phyloP scores from a whole-genome alignment of 225 moss, liverwort and hornwort genomes.

The Pleurozium schreberi region DNA sequence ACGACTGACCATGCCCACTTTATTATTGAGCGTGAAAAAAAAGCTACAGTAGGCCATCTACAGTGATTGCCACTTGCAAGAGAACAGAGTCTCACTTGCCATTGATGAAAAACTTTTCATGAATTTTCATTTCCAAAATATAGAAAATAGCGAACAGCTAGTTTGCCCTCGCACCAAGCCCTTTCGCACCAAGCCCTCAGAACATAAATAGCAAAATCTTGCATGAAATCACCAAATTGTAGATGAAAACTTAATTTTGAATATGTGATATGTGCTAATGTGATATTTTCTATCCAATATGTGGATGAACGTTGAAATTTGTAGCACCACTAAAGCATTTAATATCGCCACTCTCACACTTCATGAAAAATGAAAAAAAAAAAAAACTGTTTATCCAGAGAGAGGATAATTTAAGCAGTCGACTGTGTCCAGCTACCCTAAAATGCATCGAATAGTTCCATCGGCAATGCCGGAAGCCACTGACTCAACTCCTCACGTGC shows the following conservation, averaged over 20 bases:
- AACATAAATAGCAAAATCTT: no score
- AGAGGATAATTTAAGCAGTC: background rate
- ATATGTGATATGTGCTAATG: no score
- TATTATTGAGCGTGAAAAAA: background rate
- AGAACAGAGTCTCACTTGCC: background rate
- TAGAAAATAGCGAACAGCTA: background rate
- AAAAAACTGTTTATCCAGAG: no score
- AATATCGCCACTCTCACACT: no score
- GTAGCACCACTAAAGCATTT: no score
- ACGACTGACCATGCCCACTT: background rate
- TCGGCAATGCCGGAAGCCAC: background rate
- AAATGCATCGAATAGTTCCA: background rate
- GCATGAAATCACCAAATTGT: no score
- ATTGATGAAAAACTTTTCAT: background rate
- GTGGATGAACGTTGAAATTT: no score
- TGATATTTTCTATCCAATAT: no score
- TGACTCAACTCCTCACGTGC: background rate
- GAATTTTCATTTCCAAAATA: background rate
- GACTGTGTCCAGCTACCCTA: background rate
- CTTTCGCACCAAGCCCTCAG: no score
- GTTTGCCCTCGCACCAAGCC: no score
- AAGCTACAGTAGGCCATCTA: background rate
- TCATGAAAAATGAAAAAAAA: no score
- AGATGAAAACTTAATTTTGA: no score
- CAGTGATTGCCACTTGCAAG: background rate